Evolutionary conservation across 106 monocot species (phyloP), one percentile per base, ranked within the genome.

Genomic region (Platanthera guangdongensis): DNA sequence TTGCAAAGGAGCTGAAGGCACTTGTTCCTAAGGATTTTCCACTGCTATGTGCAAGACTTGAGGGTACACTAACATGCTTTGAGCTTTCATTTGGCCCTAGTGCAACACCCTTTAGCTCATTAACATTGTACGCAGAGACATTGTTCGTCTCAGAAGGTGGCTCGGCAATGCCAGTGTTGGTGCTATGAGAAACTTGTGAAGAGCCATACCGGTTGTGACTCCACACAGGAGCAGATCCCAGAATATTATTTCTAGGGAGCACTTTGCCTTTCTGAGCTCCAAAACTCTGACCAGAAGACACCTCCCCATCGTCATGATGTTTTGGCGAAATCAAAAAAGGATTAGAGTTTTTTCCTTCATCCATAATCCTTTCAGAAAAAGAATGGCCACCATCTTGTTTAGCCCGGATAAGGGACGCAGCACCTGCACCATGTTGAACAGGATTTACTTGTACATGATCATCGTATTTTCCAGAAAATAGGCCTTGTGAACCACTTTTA

Each of bases 221-320:
- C 93, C 89, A 89, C 57, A 84, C 32, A 81, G 75, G 73, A 57
- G 77, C 62, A 80, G 88, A 78, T 47, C 78, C 75, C 73, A 79
- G 16, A 64, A 68, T 55, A 54, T 77, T 85, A 52, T 74, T 46
- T 75, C 72, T 85, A 30, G 83, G 81, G 47, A 75, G 79, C 51
- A 87, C 60, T 15, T 74, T 81, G 68, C 82, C 86, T 59, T 88
- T 90, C 39, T 90, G 87, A 74, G 83, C 50, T 55, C 82, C 92
- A 76, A 65, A 74, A 73, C 75, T 81, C 74, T 86, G 76, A 12
- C 82, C 78, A 76, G 87, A 87, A 75, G 85, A 82, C 50, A 84
- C 77, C 68, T 84, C 90, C 28, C 77, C 79, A 80, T 87, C 87
- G 25, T 85, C 87, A 77, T 74, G 75, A 79, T 77, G 68, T 75